Evolutionary conservation across 140 eudicot species (phyloP).

Genomic region (Cichorium intybus): DNA sequence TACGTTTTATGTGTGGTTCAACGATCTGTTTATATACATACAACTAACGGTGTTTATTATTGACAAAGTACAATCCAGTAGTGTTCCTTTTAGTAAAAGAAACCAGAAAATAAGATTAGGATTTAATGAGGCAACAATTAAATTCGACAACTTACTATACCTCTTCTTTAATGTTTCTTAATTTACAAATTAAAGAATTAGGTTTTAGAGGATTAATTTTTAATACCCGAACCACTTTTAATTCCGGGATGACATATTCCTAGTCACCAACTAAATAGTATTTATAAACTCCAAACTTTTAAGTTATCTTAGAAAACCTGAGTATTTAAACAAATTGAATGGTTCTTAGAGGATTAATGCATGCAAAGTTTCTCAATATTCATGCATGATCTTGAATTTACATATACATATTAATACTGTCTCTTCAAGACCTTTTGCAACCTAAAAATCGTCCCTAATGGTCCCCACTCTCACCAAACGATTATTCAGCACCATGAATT

Average conservation of each 20-base stretch:
- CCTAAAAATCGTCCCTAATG: too few relatives aligned
- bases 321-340: not conserved
- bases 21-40: too few relatives aligned
- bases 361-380: constrained; percentile 8
- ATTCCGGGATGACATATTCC: not conserved
- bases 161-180: not conserved
- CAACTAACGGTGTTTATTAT: not conserved
- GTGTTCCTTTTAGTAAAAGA: not conserved
- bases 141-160: not conserved
- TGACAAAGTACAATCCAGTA: not conserved
- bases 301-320: not conserved
- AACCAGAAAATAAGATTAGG: not conserved
- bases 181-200: too few relatives aligned
- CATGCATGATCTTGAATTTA: constrained; percentile 16
- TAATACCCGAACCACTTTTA: not conserved
- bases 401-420: too few relatives aligned
- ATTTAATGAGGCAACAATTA: not conserved
- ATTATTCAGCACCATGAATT: too few relatives aligned
- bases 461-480: too few relatives aligned
- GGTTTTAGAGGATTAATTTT: not conserved
- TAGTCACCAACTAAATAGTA: too few relatives aligned
- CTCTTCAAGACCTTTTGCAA: too few relatives aligned
- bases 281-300: not conserved
- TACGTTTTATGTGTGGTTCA: too few relatives aligned
- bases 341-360: not conserved